These are phyloP conservation scores for Cyclocybe aegerita DNA, from an alignment of 768 basidiomycete genomes.

Conservation along the genomic window DNA sequence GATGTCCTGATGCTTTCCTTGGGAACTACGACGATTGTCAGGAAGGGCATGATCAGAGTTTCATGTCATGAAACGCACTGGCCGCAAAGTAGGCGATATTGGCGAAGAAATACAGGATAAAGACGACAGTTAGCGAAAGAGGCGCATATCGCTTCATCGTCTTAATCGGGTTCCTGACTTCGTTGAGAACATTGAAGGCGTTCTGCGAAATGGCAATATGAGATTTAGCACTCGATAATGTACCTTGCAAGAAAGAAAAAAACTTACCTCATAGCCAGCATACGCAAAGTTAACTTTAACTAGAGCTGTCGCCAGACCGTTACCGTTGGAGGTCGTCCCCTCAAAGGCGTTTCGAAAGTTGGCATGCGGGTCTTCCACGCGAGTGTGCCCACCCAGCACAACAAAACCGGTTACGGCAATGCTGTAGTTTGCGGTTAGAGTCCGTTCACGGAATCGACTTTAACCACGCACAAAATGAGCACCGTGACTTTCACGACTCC, in stretches of 20 bases:
- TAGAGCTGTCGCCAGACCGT: conserved; percentile 39
- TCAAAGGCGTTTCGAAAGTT: conserved; percentile 61
- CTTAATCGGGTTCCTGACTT: conserved; percentile 42
- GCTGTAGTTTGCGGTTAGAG: conserved; percentile 12
- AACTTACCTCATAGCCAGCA: conserved; percentile 32
- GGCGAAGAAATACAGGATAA: conserved; percentile 45
- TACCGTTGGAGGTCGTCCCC: conserved; percentile 49
- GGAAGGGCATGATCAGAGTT: background rate
- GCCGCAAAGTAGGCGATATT: conserved; percentile 43
- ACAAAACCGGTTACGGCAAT: conserved; percentile 58
- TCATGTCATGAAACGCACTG: conserved; percentile 15
- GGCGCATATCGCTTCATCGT: conserved; percentile 46
- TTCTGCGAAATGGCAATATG: conserved; percentile 22
- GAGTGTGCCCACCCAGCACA: conserved; percentile 58
- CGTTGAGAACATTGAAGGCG: conserved; percentile 46
- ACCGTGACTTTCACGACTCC: conserved; percentile 32
- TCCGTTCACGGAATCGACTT: background rate
- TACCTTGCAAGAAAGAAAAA: background rate
- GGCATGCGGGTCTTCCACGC: conserved; percentile 52
- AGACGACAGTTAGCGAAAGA: conserved; percentile 44
- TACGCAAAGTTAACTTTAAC: conserved; percentile 40
- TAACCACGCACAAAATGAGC: conserved; percentile 26
- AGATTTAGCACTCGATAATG: background rate
- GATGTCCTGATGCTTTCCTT: conserved; percentile 41
- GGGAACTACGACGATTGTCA: conserved; percentile 30